Base-by-base conservation (phyloP, 2,329 filamentous ascomycete genomes). In the Fusarium acutatum region DNA sequence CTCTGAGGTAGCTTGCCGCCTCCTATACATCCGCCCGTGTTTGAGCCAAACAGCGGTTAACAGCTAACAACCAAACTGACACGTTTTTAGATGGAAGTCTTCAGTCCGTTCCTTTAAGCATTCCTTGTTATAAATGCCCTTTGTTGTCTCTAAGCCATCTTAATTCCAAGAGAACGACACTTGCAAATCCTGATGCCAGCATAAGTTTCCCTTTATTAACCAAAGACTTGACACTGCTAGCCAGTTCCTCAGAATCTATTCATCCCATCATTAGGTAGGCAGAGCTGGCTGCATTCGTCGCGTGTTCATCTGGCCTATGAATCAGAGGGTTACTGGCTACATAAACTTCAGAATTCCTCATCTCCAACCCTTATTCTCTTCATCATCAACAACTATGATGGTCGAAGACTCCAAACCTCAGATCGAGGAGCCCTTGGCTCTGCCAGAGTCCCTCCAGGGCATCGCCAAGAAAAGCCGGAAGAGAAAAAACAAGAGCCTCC, bases 401-500 rank as follows among this genome's bases (percentile, higher is more conserved):
- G 18, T 41, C 6, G 41, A 50, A 8, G 32, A 28, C 24, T n/a
- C 40, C 4, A 35, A 49, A 14, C 18, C 46, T 35, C 41, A 30
- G 13, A 22, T 24, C 3, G 26, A 64, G 32, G 30, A 61, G 7
- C 65, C 65, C 1, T 35, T 53, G 14, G 24, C 34, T 24, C 62
- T 73, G 10, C 70, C 70, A 26, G 52, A 50, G 9, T 73, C 71
- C 14, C 59, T 69, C 2, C 61, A 72, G 18, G 74, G 70, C 72
- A 71, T 74, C 35, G 53, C 67, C 12, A 77, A 64, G 60, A 26
- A 53, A 22, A 76, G 74, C 30, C 80, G 74, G 49, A 79, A 40
- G 30, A 52, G 3, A 7, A 52, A 61, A 8, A 74, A 57, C 9
- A 80, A 72, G 46, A 64, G 50, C 4, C 52, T 67, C 2, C 37